Percentiles rank a stretch among this genome's conserved stretches.
These are phyloP conservation scores for Anthracocystis walkeri DNA, from an alignment of 1,284 basidiomycete species.

Conservation along the genomic window DNA sequence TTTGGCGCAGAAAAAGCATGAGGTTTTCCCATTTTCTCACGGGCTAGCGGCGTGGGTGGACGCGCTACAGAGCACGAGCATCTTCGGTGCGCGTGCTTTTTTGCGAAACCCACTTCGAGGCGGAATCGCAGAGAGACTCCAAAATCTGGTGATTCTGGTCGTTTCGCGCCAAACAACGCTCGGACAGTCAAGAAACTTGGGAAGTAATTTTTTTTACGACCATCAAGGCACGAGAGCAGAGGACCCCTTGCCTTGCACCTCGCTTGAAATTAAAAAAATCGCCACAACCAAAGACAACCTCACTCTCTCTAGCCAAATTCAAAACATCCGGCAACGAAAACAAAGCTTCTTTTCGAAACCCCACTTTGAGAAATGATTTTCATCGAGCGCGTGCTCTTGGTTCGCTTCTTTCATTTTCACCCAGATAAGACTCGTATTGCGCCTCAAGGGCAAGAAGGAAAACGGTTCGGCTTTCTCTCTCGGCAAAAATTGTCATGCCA, in stretches of 20 bases:
- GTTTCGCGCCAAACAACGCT: constrained; percentile 9
- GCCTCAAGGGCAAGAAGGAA: too few species aligned
- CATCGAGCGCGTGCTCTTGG: too few species aligned
- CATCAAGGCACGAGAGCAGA: neutral
- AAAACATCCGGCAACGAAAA: neutral
- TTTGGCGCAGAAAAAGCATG: too few species aligned
- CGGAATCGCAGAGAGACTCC: constrained; percentile 15
- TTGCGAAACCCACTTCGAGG: constrained; percentile 1
- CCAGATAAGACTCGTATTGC: too few species aligned
- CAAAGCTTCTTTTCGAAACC: too few species aligned
- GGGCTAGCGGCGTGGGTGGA: too few species aligned
- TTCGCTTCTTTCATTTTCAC: too few species aligned
- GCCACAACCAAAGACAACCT: neutral
- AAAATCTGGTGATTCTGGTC: constrained; percentile 54
- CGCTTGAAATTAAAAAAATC: neutral
- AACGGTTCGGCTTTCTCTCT: too few species aligned
- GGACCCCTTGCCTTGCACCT: neutral
- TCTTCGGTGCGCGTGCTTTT: constrained; percentile 10
- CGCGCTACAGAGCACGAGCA: neutral
- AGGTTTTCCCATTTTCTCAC: too few species aligned
- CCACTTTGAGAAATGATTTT: too few species aligned
- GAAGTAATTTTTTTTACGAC: neutral
- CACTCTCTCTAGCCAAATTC: neutral
- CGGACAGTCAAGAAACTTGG: neutral
- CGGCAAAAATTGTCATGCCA: too few species aligned